These are phyloP conservation scores for Pythium brachiatum DNA, from an alignment of 352 stramenopile species.

Conservation along the genomic window DNA sequence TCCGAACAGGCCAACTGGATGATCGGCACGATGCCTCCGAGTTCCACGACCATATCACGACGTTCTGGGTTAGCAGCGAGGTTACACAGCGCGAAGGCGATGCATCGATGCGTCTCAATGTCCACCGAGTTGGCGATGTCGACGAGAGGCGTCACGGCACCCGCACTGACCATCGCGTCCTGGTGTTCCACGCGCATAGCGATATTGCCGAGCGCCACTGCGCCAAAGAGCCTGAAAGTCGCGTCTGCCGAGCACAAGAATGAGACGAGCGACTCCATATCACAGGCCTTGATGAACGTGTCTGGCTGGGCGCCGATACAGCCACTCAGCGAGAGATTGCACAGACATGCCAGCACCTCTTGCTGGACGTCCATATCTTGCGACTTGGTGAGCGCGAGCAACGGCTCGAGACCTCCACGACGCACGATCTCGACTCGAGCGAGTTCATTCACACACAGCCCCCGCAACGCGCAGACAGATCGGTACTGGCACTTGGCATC, in stretches of 20 bases:
- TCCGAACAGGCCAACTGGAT: conserved; percentile 94
- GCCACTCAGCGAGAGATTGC: conserved; percentile 95
- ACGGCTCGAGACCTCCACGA: conserved; percentile 73
- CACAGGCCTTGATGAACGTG: conserved; percentile 86
- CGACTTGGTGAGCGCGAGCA: conserved; percentile 90
- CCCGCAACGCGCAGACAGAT: conserved; percentile 89
- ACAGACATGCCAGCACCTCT: conserved; percentile 95
- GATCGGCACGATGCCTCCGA: conserved; percentile 92
- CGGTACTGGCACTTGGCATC: conserved; percentile 87
- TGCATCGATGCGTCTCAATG: conserved; percentile 94
- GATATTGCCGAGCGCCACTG: conserved; percentile 95
- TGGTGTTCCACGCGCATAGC: conserved; percentile 76
- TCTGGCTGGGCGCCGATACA: conserved; percentile 90
- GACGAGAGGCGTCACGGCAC: conserved; percentile 91
- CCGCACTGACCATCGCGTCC: conserved; percentile 77
- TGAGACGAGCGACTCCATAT: conserved; percentile 89
- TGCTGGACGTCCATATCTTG: conserved; percentile 94
- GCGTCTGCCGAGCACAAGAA: conserved; percentile 95
- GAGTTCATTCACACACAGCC: conserved; percentile 87
- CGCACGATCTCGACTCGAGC: conserved; percentile 90
- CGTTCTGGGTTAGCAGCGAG: conserved; percentile 87
- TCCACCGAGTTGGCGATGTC: conserved; percentile 90
- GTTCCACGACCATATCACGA: conserved; percentile 89
- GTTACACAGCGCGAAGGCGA: conserved; percentile 96
- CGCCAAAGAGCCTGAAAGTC: conserved; percentile 95